Evolutionary conservation across 306 rosid genomes (phyloP).

Genomic region (Sechiopsis laciniata): DNA sequence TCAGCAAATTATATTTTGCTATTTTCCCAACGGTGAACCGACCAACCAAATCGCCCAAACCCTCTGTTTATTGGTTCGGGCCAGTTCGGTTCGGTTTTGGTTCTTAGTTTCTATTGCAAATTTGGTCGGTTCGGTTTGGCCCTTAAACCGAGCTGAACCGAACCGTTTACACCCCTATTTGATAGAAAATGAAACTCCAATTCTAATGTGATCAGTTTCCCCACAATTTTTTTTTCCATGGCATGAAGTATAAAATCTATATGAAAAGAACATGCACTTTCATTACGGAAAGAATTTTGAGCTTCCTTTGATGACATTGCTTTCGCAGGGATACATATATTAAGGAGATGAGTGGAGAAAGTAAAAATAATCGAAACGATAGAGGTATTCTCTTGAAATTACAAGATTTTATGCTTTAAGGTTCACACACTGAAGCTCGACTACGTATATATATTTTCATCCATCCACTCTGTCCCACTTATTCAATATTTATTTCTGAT

Average conservation of each 20-base stretch:
- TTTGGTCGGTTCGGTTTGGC: no score
- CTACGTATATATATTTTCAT: background rate
- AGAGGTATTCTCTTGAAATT: conserved; percentile 59
- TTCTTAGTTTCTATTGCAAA: no score
- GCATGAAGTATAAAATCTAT: background rate
- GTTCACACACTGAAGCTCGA: conserved; percentile 12
- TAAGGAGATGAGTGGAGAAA: conserved; percentile 80
- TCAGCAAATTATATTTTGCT: no score
- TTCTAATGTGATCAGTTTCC: background rate
- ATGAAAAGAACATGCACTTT: background rate
- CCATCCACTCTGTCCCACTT: background rate
- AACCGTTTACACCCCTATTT: no score
- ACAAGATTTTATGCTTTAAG: conserved; percentile 21
- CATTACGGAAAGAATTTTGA: background rate
- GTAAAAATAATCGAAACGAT: conserved; percentile 88
- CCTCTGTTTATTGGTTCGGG: no score
- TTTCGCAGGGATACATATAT: conserved; percentile 76
- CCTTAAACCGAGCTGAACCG: no score
- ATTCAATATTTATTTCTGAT: background rate
- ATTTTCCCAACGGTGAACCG: no score
- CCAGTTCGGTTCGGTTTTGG: no score
- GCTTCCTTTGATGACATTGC: background rate
- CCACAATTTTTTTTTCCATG: background rate
- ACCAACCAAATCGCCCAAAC: no score
- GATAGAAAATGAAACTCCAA: background rate